Base-by-base conservation (phyloP, 1,284 basidiomycete genomes). In the Leccinum subspadiceum region DNA sequence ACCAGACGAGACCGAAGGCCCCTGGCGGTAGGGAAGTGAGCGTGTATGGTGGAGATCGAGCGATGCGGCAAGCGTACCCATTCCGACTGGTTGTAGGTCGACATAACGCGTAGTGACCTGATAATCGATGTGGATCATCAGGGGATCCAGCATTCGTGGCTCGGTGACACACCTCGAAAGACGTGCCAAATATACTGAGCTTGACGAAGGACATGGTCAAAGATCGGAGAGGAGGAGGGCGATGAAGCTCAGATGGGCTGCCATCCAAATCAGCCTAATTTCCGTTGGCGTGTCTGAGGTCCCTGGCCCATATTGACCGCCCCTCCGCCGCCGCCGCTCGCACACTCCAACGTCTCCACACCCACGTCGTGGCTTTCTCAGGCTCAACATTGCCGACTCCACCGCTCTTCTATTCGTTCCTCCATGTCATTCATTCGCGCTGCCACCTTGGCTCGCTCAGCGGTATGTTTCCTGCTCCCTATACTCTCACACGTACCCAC, bases 21-120 rank as follows among this genome's bases (percentile, higher is more conserved):
- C 95, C 92, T 64, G 13, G 59, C 33, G 52, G 58, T 51, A 41
- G 64, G 64, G 57, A 50, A 63, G 62, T 64, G 58, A 67, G 62
- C 54, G 58, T 53, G 44, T 29, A 59, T 60, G 22, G 61, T 31
- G 39, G 54, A 51, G 65, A 70, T 61, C 51, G 54, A 57, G 57
- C 59, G 72, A 73, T 57, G 65, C 61, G 57, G 62, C 56, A 55
- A 60, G 80, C 86, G 78, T 69, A 89, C 93, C 96, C 96, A 99
- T 99, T 76, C 96, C 97, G 53, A 99, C 96, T n/a, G 96, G 96
- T 75, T 99, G 97, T 24, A 99, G 88, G 81, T 99, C 96, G 75
- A 97, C 92, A 93, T 99, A 99, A 70, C 96, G 87, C 60, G 94
- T 97, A 17, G 95, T 97, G 58, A 98, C 95, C 88, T 76, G 61